phyloP scores from a whole-genome alignment of 208 protist genomes.

The Trypanosoma grayi region DNA sequence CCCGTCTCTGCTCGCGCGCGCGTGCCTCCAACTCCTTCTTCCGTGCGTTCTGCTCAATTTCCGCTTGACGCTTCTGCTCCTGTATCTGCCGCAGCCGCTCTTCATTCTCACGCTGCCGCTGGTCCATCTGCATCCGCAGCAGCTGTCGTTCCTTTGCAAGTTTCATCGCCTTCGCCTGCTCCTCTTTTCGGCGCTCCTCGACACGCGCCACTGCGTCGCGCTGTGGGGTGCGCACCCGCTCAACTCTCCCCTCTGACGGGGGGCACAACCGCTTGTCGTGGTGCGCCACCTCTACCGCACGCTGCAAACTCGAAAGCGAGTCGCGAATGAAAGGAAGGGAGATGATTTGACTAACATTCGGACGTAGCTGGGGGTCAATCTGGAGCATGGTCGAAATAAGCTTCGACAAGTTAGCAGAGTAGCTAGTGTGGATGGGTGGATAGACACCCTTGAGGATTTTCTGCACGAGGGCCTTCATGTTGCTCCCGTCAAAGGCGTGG shows the following conservation, averaged over 20 bases:
- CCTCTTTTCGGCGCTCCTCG: conserved; percentile 47
- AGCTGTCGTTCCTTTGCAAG: conserved; percentile 40
- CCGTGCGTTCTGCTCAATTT: conserved; percentile 38
- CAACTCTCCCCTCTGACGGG: conserved; percentile 39
- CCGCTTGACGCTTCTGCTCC: conserved; percentile 45
- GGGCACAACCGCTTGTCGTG: conserved; percentile 43
- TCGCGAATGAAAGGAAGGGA: conserved; percentile 76
- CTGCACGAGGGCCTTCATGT: conserved; percentile 89
- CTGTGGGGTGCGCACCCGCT: neutral
- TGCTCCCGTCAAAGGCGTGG: conserved; percentile 87
- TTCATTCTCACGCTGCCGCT: conserved; percentile 29
- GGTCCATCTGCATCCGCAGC: conserved; percentile 46
- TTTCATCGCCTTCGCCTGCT: conserved; percentile 47
- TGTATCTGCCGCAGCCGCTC: conserved; percentile 20
- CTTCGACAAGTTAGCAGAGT: conserved; percentile 67
- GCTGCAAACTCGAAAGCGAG: conserved; percentile 57
- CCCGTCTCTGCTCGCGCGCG: conserved; percentile 60
- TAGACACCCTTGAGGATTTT: conserved; percentile 89
- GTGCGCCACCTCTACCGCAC: conserved; percentile 52
- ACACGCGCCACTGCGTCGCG: conserved; percentile 35
- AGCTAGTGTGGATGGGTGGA: conserved; percentile 73
- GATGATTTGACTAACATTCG: conserved; percentile 81
- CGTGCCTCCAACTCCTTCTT: conserved; percentile 66
- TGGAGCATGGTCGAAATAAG: conserved; percentile 85
- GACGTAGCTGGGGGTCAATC: conserved; percentile 73